Base-by-base conservation (phyloP, 352 stramenopile genomes). In the Pythium guiyangense region DNA sequence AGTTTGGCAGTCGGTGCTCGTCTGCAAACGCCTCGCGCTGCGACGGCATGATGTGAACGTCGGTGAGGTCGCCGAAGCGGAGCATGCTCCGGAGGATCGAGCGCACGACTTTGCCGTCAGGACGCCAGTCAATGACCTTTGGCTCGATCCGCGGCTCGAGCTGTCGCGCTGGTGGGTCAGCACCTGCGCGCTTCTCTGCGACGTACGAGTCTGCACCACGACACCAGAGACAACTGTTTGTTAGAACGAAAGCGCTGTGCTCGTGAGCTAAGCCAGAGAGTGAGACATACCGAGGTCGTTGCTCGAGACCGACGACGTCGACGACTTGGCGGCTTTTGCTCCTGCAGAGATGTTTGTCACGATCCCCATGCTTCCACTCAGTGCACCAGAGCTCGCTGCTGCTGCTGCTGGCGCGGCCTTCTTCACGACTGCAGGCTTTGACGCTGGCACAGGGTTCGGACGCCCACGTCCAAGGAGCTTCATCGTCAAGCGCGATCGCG, bases 21-120 rank as follows among this genome's bases (percentile, higher is more conserved):
- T 94, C 84, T 11, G 79, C 74, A 49, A 90, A 94, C 48, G 75
- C 71, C 27, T 70, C 67, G 49, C 69, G 69, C 29, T 74, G 70
- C 18, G 65, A 48, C 0, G 51, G 20, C n/a, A 79, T 86, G 10
- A 89, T 67, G 27, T 69, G 63, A 22, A 91, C 79, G 45, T 93
- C 85, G 0, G 81, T 90, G 15, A 92, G 59, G 59, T 94, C 83
- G 39, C 83, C 85, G 52, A 84, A 94, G 26, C 85, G 81, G 49
- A 86, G 69, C 70, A 94, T 85, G 14, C 58, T 67, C 22, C 84
- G 79, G 22, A 92, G 46, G 29, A 94, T 60, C 1, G 79, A 77
- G 3, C 85, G 79, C n/a, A 93, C 76, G 4, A 88, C 68, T 34
- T 88, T 89, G 14, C 68, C 70, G 49, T 92, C 80, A 0, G 73